A percentile compares a stretch with the other conserved stretches of the same genome.
Conservation (phyloP, 2,329 filamentous ascomycete species). For the Colletotrichum tofieldiae region DNA sequence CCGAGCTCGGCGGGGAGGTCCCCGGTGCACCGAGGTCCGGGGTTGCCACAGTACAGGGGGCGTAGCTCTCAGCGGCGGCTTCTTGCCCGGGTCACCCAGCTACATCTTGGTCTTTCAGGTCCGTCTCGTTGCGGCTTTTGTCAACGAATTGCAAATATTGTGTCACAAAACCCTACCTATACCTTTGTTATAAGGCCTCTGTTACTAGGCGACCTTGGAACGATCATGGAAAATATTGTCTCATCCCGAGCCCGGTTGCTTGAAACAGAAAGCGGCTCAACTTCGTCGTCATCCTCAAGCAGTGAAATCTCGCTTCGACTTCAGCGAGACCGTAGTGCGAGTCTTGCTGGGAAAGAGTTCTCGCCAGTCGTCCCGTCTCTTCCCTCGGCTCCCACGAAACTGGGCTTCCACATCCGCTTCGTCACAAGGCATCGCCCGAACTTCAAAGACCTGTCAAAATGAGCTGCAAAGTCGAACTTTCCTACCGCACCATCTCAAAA, state of each 20-base stretch:
- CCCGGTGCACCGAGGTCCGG: not conserved
- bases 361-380: not conserved
- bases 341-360: not conserved
- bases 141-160: not conserved
- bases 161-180: conserved; percentile 11
- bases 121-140: conserved; percentile 3
- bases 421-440: not conserved
- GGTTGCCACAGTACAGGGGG: conserved; percentile 8
- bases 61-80: not conserved
- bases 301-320: not conserved
- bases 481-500: too few species aligned
- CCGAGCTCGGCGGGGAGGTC: not conserved
- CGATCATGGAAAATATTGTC: not conserved
- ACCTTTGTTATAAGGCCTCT: not conserved
- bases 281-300: not conserved
- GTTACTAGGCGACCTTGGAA: not conserved
- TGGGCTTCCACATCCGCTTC: not conserved
- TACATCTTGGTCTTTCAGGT: not conserved
- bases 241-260: not conserved
- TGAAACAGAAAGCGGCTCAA: not conserved
- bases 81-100: conserved; percentile 5
- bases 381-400: not conserved
- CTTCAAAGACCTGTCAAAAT: not conserved
- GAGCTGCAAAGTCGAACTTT: not conserved
- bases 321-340: too few species aligned